Evolutionary conservation across 2,329 filamentous ascomycete species (phyloP), one percentile per base, ranked within the genome.

Genomic region (Colletotrichum costaricense): DNA sequence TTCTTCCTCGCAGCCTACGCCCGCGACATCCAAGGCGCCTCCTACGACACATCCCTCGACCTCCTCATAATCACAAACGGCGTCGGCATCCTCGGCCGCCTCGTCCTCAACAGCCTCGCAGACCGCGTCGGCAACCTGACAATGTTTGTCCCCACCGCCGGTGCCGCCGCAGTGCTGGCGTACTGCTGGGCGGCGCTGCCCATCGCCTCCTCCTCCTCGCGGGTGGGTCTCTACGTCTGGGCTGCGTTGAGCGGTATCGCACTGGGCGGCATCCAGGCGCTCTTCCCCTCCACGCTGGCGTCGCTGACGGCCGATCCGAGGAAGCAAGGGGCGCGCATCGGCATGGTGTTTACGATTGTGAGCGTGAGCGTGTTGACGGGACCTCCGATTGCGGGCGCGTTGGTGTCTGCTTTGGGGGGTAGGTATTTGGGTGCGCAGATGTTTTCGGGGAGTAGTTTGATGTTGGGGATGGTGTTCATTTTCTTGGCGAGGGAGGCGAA

Each of bases 241-340:
- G 83, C 89, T 0, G 82, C 86, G 0, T 84, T 92, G 69, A 93
- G 92, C 77, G 93, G 93, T 59, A 93, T 59, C 87, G 87, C 2
- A 89, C 87, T 57, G 0, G 91, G 90, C 0, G 90, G 86, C 0
- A 88, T 93, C 58, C 92, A 93, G 80, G 87, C 87, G 5, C 79
- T 94, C 4, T 93, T 94, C 75, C 92, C 92, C 0, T 90, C 91
- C 0, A 88, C 88, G 0, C 76, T 93, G 49, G 88, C 86, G 60
- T 88, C 87, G 52, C 80, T 91, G 69, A 89, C 87, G 1, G 82
- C 83, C 4, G 88, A 90, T 76, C 79, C 87, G 69, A 78, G 82
- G 7, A 88, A 87, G 79, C 82, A 86, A 6, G 89, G 89, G 0
- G 87, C 87, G 1, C 80, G 88, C 8, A 88, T 90, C 78, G 89